These are phyloP conservation scores for Tolypocladium guangdongense DNA, from an alignment of 2,329 filamentous ascomycete species.

Conservation along the genomic window DNA sequence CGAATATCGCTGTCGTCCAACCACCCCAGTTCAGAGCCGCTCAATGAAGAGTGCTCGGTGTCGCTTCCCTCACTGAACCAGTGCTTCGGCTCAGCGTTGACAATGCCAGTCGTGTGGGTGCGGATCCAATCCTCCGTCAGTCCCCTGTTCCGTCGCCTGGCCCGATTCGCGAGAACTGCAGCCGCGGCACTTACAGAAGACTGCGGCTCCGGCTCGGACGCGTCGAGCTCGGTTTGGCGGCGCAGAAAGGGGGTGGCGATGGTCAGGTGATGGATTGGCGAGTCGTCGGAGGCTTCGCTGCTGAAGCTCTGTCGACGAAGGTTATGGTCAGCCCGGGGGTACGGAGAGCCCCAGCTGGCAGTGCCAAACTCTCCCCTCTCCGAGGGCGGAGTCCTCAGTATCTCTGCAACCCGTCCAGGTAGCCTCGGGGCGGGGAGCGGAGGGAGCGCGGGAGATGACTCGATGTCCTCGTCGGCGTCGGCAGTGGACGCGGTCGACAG, in stretches of 20 bases:
- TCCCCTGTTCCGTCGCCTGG: slow-evolving; percentile 45
- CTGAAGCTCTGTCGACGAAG: slow-evolving; percentile 41
- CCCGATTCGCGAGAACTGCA: slow-evolving; percentile 53
- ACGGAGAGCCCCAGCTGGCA: slow-evolving; percentile 87
- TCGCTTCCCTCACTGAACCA: slow-evolving; percentile 70
- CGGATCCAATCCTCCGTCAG: slow-evolving; percentile 81
- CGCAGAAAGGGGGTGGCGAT: slow-evolving; percentile 53
- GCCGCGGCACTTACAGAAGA: slow-evolving; percentile 41
- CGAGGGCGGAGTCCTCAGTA: slow-evolving; percentile 43
- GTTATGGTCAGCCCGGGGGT: slow-evolving; percentile 53
- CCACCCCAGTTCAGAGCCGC: slow-evolving; percentile 49
- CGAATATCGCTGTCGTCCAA: slow-evolving; percentile 35
- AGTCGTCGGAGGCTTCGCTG: slow-evolving; percentile 50
- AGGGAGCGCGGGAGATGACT: slow-evolving; percentile 47
- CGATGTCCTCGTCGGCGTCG: slow-evolving; percentile 41
- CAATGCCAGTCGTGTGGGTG: slow-evolving; percentile 65
- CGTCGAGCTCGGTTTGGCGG: slow-evolving; percentile 36
- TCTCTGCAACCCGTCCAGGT: slow-evolving; percentile 41
- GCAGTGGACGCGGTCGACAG: slow-evolving; percentile 53
- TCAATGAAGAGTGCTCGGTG: slow-evolving; percentile 67
- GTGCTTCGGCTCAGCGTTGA: slow-evolving; percentile 59
- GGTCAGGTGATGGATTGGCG: slow-evolving; percentile 48
- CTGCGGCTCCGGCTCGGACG: slow-evolving; percentile 16
- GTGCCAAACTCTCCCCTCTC: slow-evolving; percentile 41
- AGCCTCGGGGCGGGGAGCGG: slow-evolving; percentile 48